These are phyloP conservation scores for Warburgia ugandensis DNA, from an alignment of 164 flowering plant species.

Conservation along the genomic window DNA sequence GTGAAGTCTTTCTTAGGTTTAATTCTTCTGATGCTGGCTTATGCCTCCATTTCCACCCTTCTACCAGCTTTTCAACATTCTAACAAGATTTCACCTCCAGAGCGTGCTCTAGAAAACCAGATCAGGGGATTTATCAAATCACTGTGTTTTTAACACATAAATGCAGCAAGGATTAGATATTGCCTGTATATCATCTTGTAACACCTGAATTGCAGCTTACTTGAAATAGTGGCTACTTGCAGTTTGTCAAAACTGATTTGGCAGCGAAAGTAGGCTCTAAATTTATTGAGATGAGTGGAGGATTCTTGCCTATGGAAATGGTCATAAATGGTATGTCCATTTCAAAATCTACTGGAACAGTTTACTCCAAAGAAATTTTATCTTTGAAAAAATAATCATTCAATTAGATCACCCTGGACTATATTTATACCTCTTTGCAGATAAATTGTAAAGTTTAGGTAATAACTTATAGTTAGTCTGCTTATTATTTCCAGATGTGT, in stretches of 20 bases:
- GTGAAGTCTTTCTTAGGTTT: neutral
- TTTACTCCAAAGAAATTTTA: too few species aligned
- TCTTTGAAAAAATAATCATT: too few species aligned
- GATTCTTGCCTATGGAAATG: conserved; percentile 77
- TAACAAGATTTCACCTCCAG: too few species aligned
- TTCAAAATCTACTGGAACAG: too few species aligned
- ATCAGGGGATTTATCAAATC: too few species aligned
- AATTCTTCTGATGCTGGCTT: too few species aligned
- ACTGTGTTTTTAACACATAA: too few species aligned
- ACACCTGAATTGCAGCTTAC: neutral
- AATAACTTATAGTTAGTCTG: too few species aligned
- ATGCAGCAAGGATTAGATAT: neutral
- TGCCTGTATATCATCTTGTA: neutral
- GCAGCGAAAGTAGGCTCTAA: conserved; percentile 31
- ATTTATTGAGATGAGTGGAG: conserved; percentile 47
- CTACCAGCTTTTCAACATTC: neutral
- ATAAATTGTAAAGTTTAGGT: too few species aligned
- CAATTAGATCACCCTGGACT: too few species aligned
- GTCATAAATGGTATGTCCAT: conserved; percentile 61
- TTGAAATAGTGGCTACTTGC: conserved; percentile 21
- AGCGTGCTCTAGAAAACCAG: neutral
- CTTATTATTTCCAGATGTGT: too few species aligned
- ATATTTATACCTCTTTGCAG: too few species aligned
- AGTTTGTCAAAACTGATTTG: conserved; percentile 85
- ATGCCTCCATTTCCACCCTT: neutral